Percentiles rank a stretch among this genome's conserved stretches.
phyloP scores from a whole-genome alignment of 2,329 filamentous ascomycete genomes.

The Dendryphion nanum region DNA sequence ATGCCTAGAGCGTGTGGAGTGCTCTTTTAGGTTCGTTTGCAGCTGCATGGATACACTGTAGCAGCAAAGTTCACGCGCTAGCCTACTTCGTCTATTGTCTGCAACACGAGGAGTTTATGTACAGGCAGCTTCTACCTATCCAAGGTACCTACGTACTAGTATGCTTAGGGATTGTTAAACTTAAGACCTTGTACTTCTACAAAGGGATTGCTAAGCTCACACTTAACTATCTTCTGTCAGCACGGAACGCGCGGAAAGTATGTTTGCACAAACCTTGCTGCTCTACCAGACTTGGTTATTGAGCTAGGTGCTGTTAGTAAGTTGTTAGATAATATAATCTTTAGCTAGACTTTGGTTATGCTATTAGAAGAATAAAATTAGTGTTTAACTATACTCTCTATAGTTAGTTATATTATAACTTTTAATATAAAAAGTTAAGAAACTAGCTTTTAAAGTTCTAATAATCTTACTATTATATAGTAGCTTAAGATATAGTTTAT shows the following conservation, averaged over 20 bases:
- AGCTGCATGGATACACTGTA: constrained; percentile 45
- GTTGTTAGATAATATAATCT: no score
- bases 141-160: not conserved
- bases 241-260: constrained; percentile 4
- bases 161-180: no score
- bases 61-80: constrained; percentile 42
- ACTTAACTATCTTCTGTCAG: constrained; percentile 7
- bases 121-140: not conserved
- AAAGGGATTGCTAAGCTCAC: no score
- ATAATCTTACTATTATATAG: no score
- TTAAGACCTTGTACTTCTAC: no score
- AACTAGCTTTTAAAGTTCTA: no score
- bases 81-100: not conserved
- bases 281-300: constrained; percentile 6
- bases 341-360: no score
- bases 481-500: no score
- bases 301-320: constrained; percentile 5
- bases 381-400: no score
- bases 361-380: no score
- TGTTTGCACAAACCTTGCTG: constrained; percentile 9
- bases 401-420: no score
- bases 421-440: no score
- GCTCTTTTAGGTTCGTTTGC: constrained; percentile 44
- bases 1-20: constrained; percentile 35
- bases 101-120: not conserved